Evolutionary conservation across 305 asterid species (phyloP).

Genomic region (Vinca major): DNA sequence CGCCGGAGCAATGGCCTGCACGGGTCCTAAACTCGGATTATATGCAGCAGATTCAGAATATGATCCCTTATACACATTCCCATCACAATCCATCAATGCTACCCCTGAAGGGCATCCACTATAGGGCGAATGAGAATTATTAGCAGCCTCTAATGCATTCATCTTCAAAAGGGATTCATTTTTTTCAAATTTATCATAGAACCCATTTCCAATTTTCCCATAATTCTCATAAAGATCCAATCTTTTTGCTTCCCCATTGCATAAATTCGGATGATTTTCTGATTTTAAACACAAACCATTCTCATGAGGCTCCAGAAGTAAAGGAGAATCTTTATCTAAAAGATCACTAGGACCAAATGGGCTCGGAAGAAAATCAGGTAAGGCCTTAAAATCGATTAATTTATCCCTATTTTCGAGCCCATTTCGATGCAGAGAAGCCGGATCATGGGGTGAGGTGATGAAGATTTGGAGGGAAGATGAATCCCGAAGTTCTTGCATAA

Average conservation of each 20-base stretch:
- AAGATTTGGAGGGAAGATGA: conserved; percentile 46
- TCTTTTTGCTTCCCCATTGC: conserved; percentile 30
- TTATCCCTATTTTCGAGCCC: neutral
- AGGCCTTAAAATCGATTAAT: conserved; percentile 28
- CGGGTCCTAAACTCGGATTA: conserved; percentile 85
- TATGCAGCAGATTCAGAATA: conserved; percentile 85
- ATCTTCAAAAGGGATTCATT: conserved; percentile 23
- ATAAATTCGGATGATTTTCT: conserved; percentile 1
- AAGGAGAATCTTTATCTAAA: conserved; percentile 54
- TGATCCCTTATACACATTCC: conserved; percentile 61
- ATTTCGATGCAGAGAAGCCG: conserved; percentile 6
- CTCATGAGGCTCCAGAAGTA: conserved; percentile 54
- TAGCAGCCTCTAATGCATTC: conserved; percentile 70
- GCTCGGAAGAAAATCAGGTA: conserved; percentile 43
- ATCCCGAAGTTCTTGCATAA: conserved; percentile 73
- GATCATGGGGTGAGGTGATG: conserved; percentile 21
- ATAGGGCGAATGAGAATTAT: conserved; percentile 72
- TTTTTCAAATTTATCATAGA: conserved; percentile 16
- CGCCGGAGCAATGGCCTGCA: conserved; percentile 83
- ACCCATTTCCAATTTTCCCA: conserved; percentile 27
- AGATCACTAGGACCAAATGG: conserved; percentile 86
- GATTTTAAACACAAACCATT: conserved; percentile 32
- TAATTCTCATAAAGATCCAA: conserved; percentile 14
- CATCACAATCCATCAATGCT: conserved; percentile 77
- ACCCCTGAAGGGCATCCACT: conserved; percentile 85